Base-by-base conservation (phyloP, 306 rosid genomes). In the Nissolia schottii region DNA sequence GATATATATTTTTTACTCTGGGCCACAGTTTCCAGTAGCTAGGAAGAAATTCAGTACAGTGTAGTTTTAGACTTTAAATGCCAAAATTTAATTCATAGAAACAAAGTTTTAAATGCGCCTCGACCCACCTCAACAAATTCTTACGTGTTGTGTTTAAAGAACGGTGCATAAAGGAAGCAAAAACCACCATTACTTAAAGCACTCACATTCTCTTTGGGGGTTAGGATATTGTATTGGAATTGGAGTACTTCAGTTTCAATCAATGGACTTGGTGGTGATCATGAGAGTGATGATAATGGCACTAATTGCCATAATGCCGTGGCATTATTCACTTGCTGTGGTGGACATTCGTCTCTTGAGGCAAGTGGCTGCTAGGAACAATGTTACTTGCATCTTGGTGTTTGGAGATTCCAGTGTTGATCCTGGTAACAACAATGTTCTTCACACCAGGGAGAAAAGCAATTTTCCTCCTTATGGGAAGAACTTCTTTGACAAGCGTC, bases 381-480 rank as follows among this genome's bases (percentile, higher is more conserved):
- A 87, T 13, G 70, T 85, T 40, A 51, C 68, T 1, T 81, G 92
- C 48, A 38, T 89, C 13, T 55, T 91, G 19, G 93, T 89, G 27
- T 91, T 91, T 40, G 96, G 97, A 54, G 96, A 91, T 62, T 91
- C 93, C 0, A 91, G 92, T 60, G 97, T 91, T 40, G 96, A 91
- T 76, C 81, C 97, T 19, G 96, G 97, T 1, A 91, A 89, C 55
- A 91, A 89, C 83, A 85, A 91, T 72, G 72, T 56, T 64, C 92
- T 91, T 61, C 59, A n/a, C 4, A 91, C 97, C 8, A 23, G 67
- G 5, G 22, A 77, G 79, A 89, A 91, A 68, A 60, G 93, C 59
- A 91, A 91, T 66, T 89, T 89, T 59, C 86, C 67, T 64, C 97
- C 97, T 64, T 91, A 91, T 59, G 97, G 96, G 5, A 84, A 77